Percentiles rank a stretch among this genome's conserved stretches.
Evolutionary conservation across 345 rosid species (phyloP).

Genomic region (Eucalyptus tenuipes): DNA sequence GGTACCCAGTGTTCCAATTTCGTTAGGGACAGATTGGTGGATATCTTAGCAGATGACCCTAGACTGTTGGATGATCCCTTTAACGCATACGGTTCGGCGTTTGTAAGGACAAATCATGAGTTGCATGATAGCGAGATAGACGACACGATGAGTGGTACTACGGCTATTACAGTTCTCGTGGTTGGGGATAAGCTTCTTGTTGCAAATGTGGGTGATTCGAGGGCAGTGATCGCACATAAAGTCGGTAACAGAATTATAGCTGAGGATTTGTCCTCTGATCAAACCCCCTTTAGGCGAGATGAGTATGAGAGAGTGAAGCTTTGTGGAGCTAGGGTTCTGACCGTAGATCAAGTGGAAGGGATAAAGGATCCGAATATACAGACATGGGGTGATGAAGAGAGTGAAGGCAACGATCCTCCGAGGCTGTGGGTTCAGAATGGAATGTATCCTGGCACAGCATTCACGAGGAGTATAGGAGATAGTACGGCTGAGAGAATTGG

Average conservation of each 20-base stretch:
- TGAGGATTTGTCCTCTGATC: conserved; percentile 81
- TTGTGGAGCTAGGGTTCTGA: conserved; percentile 89
- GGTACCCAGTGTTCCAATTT: conserved; percentile 79
- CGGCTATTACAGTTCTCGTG: conserved; percentile 87
- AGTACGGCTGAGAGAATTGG: conserved; percentile 78
- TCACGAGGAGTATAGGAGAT: conserved; percentile 91
- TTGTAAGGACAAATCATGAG: conserved; percentile 46
- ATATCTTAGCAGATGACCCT: conserved; percentile 48
- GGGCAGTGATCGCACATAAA: conserved; percentile 79
- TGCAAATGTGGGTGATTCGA: conserved; percentile 97
- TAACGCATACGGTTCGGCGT: conserved; percentile 62
- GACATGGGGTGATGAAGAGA: conserved; percentile 84
- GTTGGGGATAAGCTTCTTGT: conserved; percentile 71
- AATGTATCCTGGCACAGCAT: conserved; percentile 95
- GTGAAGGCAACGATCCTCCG: conserved; percentile 87
- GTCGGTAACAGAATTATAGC: conserved; percentile 50
- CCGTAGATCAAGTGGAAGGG: conserved; percentile 94
- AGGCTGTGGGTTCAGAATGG: conserved; percentile 93
- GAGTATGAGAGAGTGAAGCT: conserved; percentile 86
- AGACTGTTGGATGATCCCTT: conserved; percentile 57
- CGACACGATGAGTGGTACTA: conserved; percentile 92
- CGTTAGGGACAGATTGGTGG: conserved; percentile 61
- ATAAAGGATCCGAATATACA: conserved; percentile 77
- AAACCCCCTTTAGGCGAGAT: conserved; percentile 89
- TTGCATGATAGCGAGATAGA: conserved; percentile 69